phyloP scores from a whole-genome alignment of 2,329 filamentous ascomycete genomes.

The Ophioceras dolichostomum region DNA sequence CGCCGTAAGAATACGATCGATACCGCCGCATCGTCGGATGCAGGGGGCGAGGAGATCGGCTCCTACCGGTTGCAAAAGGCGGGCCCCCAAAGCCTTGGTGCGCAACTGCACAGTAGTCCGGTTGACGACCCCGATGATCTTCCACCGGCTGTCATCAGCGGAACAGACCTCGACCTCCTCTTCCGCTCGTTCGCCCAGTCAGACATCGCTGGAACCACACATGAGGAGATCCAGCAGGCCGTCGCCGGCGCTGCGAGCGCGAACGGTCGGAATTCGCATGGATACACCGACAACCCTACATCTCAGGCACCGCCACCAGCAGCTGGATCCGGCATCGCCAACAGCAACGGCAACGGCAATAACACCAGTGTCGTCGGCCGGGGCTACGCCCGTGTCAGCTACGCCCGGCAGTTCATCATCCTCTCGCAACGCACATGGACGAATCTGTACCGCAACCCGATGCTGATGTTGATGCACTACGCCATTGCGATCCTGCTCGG shows the following conservation, averaged over 20 bases:
- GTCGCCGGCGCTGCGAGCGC: conserved; percentile 51
- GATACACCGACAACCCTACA: conserved; percentile 11
- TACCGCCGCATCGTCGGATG: conserved; percentile 51
- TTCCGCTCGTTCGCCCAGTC: conserved; percentile 67
- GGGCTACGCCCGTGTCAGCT: conserved; percentile 72
- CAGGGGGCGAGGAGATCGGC: conserved; percentile 37
- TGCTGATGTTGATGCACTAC: conserved; percentile 97
- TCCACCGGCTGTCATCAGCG: conserved; percentile 44
- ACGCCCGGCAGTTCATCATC: conserved; percentile 74
- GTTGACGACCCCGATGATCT: conserved; percentile 61
- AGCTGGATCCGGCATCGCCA: conserved; percentile 16
- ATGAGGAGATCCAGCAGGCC: conserved; percentile 66
- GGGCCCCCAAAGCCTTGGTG: conserved; percentile 21
- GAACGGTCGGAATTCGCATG: conserved; percentile 52
- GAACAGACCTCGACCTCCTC: conserved; percentile 72
- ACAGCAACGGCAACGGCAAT: conserved; percentile 33
- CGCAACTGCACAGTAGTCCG: too few species aligned
- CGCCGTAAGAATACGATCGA: conserved; percentile 56
- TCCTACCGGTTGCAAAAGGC: conserved; percentile 39
- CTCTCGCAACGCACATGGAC: conserved; percentile 88
- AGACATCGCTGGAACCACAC: conserved; percentile 60
- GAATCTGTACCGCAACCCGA: conserved; percentile 93
- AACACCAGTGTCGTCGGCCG: conserved; percentile 52
- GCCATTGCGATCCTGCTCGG: conserved; percentile 91
- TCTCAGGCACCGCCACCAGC: too few species aligned